Evolutionary conservation across 2,329 filamentous ascomycete species (phyloP).

Genomic region (Sarocladiaceae sp.): DNA sequence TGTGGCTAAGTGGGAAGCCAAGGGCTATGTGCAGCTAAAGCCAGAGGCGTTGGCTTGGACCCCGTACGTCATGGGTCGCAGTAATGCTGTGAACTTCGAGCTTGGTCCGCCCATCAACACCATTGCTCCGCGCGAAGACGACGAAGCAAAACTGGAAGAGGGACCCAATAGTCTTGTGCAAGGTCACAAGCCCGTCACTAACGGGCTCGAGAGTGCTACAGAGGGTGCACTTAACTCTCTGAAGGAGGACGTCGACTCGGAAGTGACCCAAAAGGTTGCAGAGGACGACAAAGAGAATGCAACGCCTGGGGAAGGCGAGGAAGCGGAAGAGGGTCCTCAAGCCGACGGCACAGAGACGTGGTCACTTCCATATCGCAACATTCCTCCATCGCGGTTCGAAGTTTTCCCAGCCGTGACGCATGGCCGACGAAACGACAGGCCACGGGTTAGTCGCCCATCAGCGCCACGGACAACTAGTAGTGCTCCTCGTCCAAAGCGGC

Average conservation of each 20-base stretch:
- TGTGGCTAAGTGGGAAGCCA: constrained; percentile 82
- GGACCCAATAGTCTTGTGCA: constrained; percentile 17
- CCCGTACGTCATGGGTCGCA: constrained; percentile 92
- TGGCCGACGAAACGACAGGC: constrained; percentile 41
- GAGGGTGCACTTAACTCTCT: constrained; percentile 5
- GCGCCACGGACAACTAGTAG: constrained; percentile 30
- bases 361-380: constrained; percentile 45
- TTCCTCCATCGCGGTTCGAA: constrained; percentile 70
- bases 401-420: constrained; percentile 65
- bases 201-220: constrained; percentile 16
- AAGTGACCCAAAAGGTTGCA: not conserved
- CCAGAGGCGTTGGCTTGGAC: constrained; percentile 85
- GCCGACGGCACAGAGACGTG: constrained; percentile 32
- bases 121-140: constrained; percentile 81
- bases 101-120: constrained; percentile 77
- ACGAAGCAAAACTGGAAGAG: constrained; percentile 42
- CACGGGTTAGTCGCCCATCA: constrained; percentile 36
- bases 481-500: constrained; percentile 34
- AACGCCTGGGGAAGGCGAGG: constrained; percentile 8
- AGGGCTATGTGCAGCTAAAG: constrained; percentile 82
- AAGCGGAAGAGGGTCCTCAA: constrained; percentile 21
- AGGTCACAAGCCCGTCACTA: constrained; percentile 17
- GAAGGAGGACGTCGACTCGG: not conserved
- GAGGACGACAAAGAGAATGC: constrained; percentile 29
- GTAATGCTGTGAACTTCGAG: constrained; percentile 77